Conservation (phyloP, 129 eudicot genomes). For the Logfia minima region DNA sequence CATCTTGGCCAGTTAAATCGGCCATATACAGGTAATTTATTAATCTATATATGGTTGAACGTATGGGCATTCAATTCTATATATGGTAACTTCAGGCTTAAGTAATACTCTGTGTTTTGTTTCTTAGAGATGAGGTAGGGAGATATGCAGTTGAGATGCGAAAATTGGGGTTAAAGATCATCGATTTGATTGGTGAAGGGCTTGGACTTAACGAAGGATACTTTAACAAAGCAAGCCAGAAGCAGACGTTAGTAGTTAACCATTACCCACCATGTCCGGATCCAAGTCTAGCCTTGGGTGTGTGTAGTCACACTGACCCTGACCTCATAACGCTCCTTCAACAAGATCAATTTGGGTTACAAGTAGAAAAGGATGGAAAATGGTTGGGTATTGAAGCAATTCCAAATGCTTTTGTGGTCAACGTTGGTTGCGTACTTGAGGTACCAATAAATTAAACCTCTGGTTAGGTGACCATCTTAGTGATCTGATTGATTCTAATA, state of each 20-base stretch:
- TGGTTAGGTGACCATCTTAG: too few relatives aligned
- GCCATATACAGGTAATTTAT: too few relatives aligned
- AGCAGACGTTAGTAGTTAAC: slow-evolving; percentile 29
- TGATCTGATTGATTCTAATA: too few relatives aligned
- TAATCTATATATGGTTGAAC: too few relatives aligned
- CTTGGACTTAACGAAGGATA: slow-evolving; percentile 39
- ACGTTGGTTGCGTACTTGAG: slow-evolving; percentile 44
- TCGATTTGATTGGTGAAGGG: slow-evolving; percentile 47
- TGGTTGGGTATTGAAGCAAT: slow-evolving; percentile 48
- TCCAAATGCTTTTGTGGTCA: slow-evolving; percentile 59
- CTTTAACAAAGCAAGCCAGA: slow-evolving; percentile 26
- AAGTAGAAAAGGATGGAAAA: slow-evolving; percentile 40
- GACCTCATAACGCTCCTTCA: slow-evolving; percentile 45
- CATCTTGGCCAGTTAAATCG: too few relatives aligned
- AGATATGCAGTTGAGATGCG: slow-evolving; percentile 32
- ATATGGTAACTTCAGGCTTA: too few relatives aligned
- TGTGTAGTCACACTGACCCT: slow-evolving; percentile 41
- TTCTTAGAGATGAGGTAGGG: slow-evolving; percentile 34
- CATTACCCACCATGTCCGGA: slow-evolving; percentile 49
- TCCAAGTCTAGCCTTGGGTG: slow-evolving; percentile 50
- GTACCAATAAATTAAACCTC: background rate
- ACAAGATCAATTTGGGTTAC: slow-evolving; percentile 49
- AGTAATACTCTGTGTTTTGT: background rate
- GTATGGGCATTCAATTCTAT: too few relatives aligned
- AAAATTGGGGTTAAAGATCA: slow-evolving; percentile 35